Percentiles rank a stretch among this genome's conserved stretches.
Conservation (phyloP, 2,329 filamentous ascomycete species). For the Dactylellina cionopaga region DNA sequence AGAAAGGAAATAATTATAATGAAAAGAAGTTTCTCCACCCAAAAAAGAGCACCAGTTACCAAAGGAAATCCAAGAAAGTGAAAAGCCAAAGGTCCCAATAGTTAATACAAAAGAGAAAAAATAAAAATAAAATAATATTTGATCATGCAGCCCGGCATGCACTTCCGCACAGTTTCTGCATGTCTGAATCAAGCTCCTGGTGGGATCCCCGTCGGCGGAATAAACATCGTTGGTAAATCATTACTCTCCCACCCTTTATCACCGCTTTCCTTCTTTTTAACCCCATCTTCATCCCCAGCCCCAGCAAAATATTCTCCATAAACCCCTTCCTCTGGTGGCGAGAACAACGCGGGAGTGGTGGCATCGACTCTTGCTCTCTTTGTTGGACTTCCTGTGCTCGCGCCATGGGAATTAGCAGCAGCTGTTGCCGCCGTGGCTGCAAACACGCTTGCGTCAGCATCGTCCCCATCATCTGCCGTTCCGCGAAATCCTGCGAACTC, state of each 20-base stretch:
- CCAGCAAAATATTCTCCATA: slow-evolving; percentile 39
- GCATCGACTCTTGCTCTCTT: slow-evolving; percentile 41
- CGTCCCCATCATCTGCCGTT: slow-evolving; percentile 32
- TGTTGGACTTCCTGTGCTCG: slow-evolving; percentile 3
- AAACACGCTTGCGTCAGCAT: slow-evolving; percentile 43
- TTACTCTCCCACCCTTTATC: slow-evolving; percentile 51
- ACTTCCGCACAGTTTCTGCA: not conserved
- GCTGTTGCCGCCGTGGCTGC: slow-evolving; percentile 44
- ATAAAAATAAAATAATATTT: slow-evolving; percentile 8
- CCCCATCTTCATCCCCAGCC: slow-evolving; percentile 22
- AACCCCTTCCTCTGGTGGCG: slow-evolving; percentile 36
- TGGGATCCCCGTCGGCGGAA: slow-evolving; percentile 38
- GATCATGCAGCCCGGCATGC: not conserved
- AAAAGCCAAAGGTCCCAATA: slow-evolving; percentile 23
- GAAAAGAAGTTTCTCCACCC: slow-evolving; percentile 10
- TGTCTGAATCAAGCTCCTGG: slow-evolving; percentile 25
- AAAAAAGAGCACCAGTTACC: slow-evolving; percentile 10
- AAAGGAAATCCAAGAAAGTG: slow-evolving; percentile 9
- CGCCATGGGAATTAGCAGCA: slow-evolving; percentile 15
- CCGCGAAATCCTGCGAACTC: slow-evolving; percentile 45
- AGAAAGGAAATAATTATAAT: not conserved
- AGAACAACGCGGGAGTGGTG: slow-evolving; percentile 32
- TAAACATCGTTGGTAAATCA: slow-evolving; percentile 50
- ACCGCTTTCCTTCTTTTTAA: slow-evolving; percentile 23
- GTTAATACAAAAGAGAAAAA: slow-evolving; percentile 20